Evolutionary conservation across 495 filamentous ascomycete species (phyloP), one percentile per base, ranked within the genome.

Genomic region (Hypoxylon fuscum): DNA sequence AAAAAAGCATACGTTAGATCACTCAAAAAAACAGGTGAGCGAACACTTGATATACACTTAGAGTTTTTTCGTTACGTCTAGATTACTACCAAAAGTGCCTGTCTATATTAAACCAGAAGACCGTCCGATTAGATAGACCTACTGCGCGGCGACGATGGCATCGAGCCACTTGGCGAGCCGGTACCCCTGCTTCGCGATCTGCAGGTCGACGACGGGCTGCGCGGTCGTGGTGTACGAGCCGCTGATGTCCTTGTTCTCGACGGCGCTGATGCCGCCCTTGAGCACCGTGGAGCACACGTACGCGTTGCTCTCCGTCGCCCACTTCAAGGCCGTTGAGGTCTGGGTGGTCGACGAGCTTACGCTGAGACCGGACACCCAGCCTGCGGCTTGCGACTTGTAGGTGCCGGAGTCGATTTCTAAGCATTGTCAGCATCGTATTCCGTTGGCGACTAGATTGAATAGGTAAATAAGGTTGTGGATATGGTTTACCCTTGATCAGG

Each of bases 101-200:
- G 3, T 37, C 34, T n/a, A n/a, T n/a, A n/a, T n/a, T n/a, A n/a
- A n/a, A n/a, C n/a, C n/a, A n/a, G 8, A 32, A 2, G 21, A 20
- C 43, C 20, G 17, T 32, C 14, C 12, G n/a, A 18, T 14, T 17
- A n/a, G n/a, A n/a, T 18, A 21, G 3, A n/a, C 17, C 29, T 14
- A 44, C 18, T 49, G 50, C 12, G 44, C 67, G 12, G 59, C 69
- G 11, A 71, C 71, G n/a, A 73, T 70, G 20, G 68, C 71, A 32
- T 73, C 71, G 23, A 73, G 43, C 52, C 59, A 73, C 59, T 72
- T 73, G 1, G 71, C 71, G 4, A 73, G 59, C 5, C 83, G 74
- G 52, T 83, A 85, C 0, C 86, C 86, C 20, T 78, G 84, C 73
- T 88, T 88, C 0, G 86, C 84, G 68, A 91, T 84, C 73, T 88